Conservation (phyloP, 257 asterid species). For the Rehmannia glutinosa region DNA sequence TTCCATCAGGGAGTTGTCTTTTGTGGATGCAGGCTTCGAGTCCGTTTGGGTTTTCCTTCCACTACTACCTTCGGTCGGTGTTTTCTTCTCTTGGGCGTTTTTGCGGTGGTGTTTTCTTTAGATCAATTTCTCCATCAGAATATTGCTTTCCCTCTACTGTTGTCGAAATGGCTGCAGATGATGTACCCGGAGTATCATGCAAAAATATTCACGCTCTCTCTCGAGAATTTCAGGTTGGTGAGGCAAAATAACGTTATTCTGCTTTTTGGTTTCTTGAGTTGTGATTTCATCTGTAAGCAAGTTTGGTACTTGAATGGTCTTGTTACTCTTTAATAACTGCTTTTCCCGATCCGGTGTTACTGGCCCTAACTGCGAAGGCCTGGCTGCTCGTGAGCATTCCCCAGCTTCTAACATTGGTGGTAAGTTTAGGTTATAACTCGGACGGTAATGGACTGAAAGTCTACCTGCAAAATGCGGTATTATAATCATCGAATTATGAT, state of each 20-base stretch:
- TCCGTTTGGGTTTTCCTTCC: slow-evolving; percentile 62
- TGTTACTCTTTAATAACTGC: slow-evolving; percentile 21
- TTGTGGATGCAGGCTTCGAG: slow-evolving; percentile 38
- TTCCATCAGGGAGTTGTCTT: slow-evolving; percentile 32
- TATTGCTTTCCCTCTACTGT: slow-evolving; percentile 28
- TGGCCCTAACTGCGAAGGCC: slow-evolving; percentile 38
- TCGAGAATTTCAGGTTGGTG: slow-evolving; percentile 25
- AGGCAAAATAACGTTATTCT: slow-evolving; percentile 22
- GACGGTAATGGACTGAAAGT: no score
- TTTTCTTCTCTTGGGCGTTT: slow-evolving; percentile 66
- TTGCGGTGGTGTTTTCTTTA: slow-evolving; percentile 60
- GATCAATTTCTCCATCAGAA: slow-evolving; percentile 40
- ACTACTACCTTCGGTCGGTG: slow-evolving; percentile 77
- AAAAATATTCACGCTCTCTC: slow-evolving; percentile 20
- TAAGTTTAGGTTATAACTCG: slow-evolving; percentile 32
- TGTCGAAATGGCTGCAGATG: slow-evolving; percentile 25
- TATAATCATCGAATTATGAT: not conserved
- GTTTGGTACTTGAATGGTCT: no score
- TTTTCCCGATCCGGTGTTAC: slow-evolving; percentile 52
- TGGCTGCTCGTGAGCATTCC: slow-evolving; percentile 27
- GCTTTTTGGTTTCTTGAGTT: no score
- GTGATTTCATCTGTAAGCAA: no score
- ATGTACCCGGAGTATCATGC: slow-evolving; percentile 19
- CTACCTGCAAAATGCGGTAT: slow-evolving; percentile 20
- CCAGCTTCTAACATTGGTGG: slow-evolving; percentile 29